A percentile compares a stretch with the other conserved stretches of the same genome.
phyloP scores from a whole-genome alignment of 2,329 filamentous ascomycete species.

The Hypoxylon sp. region DNA sequence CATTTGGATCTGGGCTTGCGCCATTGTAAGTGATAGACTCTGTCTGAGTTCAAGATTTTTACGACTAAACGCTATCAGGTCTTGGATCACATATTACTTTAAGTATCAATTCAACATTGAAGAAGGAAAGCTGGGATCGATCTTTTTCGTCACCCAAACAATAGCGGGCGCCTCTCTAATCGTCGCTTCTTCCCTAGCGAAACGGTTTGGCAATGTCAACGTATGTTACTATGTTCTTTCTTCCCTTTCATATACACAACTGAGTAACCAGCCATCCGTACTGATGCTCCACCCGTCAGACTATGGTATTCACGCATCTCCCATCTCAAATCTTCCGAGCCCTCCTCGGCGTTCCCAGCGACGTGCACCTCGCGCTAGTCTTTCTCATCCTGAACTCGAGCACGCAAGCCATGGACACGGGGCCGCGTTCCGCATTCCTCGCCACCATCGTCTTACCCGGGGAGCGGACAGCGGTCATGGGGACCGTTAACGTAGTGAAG shows the following conservation, averaged over 20 bases:
- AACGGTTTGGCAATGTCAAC: slow-evolving; percentile 73
- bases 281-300: slow-evolving; percentile 58
- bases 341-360: slow-evolving; percentile 71
- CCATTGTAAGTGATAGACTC: slow-evolving; percentile 68
- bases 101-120: slow-evolving; percentile 63
- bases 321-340: slow-evolving; percentile 77
- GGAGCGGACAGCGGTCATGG: slow-evolving; percentile 81
- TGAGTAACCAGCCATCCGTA: too few relatives aligned
- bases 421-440: slow-evolving; percentile 78
- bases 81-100: slow-evolving; percentile 73
- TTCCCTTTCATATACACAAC: slow-evolving; percentile 40
- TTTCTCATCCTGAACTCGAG: slow-evolving; percentile 75
- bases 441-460: slow-evolving; percentile 74
- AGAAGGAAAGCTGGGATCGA: slow-evolving; percentile 65
- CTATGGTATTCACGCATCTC: slow-evolving; percentile 82
- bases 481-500: slow-evolving; percentile 78
- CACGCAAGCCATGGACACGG: slow-evolving; percentile 78
- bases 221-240: slow-evolving; percentile 63
- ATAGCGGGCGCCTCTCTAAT: slow-evolving; percentile 68
- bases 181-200: slow-evolving; percentile 68
- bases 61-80: slow-evolving; percentile 58
- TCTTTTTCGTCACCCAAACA: slow-evolving; percentile 69
- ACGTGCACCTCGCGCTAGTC: slow-evolving; percentile 67
- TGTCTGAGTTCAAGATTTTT: too few relatives aligned
- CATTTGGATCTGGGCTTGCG: slow-evolving; percentile 75